Evolutionary conservation across 208 protist genomes (phyloP).

Genomic region (Crithidia fasciculata): DNA sequence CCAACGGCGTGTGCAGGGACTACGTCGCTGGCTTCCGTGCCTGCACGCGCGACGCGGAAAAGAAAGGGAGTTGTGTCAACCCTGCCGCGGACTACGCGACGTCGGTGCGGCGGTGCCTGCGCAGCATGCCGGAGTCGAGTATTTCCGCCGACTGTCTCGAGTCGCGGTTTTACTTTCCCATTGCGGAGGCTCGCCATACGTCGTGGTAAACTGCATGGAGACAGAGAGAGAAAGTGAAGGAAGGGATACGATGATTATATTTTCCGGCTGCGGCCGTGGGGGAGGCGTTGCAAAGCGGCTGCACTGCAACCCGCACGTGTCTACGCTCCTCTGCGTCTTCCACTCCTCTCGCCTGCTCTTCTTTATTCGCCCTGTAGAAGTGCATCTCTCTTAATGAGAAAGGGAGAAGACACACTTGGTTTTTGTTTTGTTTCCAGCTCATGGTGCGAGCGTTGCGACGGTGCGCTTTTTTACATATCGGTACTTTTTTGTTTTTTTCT

Average conservation of each 20-base stretch:
- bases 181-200: slow-evolving; percentile 19
- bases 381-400: no score
- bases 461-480: not conserved
- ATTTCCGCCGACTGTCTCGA: slow-evolving; percentile 34
- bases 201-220: not conserved
- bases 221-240: not conserved
- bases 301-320: no score
- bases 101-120: slow-evolving; percentile 41
- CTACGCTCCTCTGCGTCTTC: no score
- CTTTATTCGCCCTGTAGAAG: no score
- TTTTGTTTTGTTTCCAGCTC: no score
- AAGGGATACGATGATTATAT: not conserved
- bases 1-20: slow-evolving; percentile 28
- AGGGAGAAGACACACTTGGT: no score
- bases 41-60: slow-evolving; percentile 40
- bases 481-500: not conserved
- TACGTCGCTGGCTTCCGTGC: slow-evolving; percentile 46
- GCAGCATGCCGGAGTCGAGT: slow-evolving; percentile 14
- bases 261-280: no score
- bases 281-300: no score
- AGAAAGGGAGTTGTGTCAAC: slow-evolving; percentile 35
- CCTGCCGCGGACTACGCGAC: slow-evolving; percentile 31
- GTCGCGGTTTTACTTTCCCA: slow-evolving; percentile 42
- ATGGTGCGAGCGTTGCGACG: no score
- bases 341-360: no score